Base-by-base conservation (phyloP, 306 rosid genomes). In the Quercus aquifolioides region DNA sequence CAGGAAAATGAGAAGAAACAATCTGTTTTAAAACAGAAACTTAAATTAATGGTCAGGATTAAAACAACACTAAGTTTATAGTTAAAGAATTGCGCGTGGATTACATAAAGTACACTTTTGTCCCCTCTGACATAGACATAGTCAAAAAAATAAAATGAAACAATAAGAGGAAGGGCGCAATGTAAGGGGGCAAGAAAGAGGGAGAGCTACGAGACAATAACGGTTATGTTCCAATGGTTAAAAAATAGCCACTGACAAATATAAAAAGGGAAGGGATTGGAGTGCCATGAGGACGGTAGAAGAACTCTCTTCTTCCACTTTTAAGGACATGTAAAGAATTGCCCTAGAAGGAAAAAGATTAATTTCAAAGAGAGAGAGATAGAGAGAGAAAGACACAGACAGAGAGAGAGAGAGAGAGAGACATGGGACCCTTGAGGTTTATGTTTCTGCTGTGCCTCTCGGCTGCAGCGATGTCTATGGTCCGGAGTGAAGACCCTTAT, bases 401-500 rank as follows among this genome's bases (percentile, higher is more conserved):
- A 6, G 25, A 51, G 46, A 49, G 21, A 41, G 12, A 64, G 23
- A 11, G 6, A 21, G 20, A 71, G 28, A 86, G 13, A 63, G 17
- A 60, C 23, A 84, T 81, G 91, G 82, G 78, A 19, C 74, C 54
- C 5, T 28, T 35, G 19, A 43, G 69, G 64, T 9, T 80, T 1
- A 52, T 21, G 74, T 59, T 88, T 77, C 35, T 88, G 79, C 19
- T 86, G 46, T 87, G 89, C 63, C 73, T 94, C 49, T 64, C 79
- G 26, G 74, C 55, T 1, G 88, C 83, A 49, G 57, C 82, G 6
- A 73, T 76, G 17, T 79, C 69, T 19, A 12, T 28, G 11, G 86
- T 81, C 2, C 63, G 10, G 7, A 82, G 82, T 73, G 99, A 84
- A 85, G 97, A 94, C 20, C 99, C 99, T 74, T 86, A 87, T 64